A percentile compares a stretch with the other conserved stretches of the same genome.
phyloP scores from a whole-genome alignment of 768 basidiomycete genomes.

The Tulasnella calospora region DNA sequence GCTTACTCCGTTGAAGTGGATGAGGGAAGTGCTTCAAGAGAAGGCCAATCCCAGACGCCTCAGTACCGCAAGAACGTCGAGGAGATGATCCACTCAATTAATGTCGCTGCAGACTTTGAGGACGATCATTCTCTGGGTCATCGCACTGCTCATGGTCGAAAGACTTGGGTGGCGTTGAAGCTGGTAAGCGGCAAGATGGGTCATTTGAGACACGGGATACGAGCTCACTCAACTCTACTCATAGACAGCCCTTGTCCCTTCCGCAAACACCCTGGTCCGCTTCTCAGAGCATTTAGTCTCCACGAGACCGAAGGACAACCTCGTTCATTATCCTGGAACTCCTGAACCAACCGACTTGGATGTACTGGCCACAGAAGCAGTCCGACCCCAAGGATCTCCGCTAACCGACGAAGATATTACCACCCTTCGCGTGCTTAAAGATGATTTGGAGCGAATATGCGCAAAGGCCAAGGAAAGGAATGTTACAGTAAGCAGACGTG shows the following conservation, averaged over 20 bases:
- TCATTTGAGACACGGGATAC: not conserved
- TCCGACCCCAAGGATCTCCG: slow-evolving; percentile 35
- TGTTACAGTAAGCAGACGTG: not conserved
- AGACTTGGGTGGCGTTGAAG: slow-evolving; percentile 84
- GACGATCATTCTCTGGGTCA: slow-evolving; percentile 37
- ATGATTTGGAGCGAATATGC: slow-evolving; percentile 62
- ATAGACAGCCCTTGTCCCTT: slow-evolving; percentile 65
- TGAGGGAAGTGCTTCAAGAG: slow-evolving; percentile 43
- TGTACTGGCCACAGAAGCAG: slow-evolving; percentile 26
- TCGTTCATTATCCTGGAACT: slow-evolving; percentile 64
- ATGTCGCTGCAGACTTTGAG: slow-evolving; percentile 79
- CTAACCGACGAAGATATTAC: slow-evolving; percentile 51
- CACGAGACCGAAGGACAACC: slow-evolving; percentile 32
- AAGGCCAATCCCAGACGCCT: slow-evolving; percentile 33
- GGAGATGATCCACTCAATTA: slow-evolving; percentile 72
- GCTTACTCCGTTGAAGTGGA: slow-evolving; percentile 85
- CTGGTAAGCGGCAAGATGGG: slow-evolving; percentile 46
- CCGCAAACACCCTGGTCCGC: slow-evolving; percentile 54
- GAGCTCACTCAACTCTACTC: slow-evolving; percentile 23
- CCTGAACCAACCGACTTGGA: slow-evolving; percentile 55
- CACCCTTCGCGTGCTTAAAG: slow-evolving; percentile 56
- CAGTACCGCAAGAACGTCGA: slow-evolving; percentile 60
- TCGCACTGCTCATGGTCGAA: slow-evolving; percentile 41
- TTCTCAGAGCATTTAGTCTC: slow-evolving; percentile 53
- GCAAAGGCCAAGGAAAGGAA: slow-evolving; percentile 47